Conservation (phyloP, 2,329 filamentous ascomycete species). For the Colletotrichum sp. region DNA sequence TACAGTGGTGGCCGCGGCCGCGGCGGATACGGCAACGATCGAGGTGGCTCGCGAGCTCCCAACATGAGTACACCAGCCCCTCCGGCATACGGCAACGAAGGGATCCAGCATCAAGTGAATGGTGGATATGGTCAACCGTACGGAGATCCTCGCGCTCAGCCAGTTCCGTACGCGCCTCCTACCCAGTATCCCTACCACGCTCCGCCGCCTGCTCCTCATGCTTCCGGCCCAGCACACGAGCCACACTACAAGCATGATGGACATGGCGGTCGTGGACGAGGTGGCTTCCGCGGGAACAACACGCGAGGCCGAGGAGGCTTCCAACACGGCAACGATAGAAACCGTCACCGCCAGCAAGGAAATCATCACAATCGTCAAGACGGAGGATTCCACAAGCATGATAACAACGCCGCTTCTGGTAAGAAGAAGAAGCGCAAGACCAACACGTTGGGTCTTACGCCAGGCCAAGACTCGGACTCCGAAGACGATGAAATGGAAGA, state of each 20-base stretch:
- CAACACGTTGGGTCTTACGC: constrained; percentile 75
- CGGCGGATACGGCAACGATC: constrained; percentile 49
- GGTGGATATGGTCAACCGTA: constrained; percentile 45
- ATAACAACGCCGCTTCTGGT: constrained; percentile 50
- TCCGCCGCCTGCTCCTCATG: constrained; percentile 42
- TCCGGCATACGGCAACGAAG: constrained; percentile 32
- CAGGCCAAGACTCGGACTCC: constrained; percentile 66
- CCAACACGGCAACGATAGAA: constrained; percentile 32
- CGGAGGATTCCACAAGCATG: constrained; percentile 26
- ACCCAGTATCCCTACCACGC: constrained; percentile 40
- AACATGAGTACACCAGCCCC: constrained; percentile 37
- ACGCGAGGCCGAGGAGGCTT: constrained; percentile 37
- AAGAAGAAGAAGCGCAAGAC: constrained; percentile 77
- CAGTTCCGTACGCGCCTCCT: constrained; percentile 30
- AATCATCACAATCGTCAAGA: constrained; percentile 41
- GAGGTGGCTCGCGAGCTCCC: constrained; percentile 42
- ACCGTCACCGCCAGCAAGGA: constrained; percentile 33
- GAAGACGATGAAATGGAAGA: constrained; percentile 77
- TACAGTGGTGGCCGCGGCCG: constrained; percentile 45
- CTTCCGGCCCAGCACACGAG: constrained; percentile 34
- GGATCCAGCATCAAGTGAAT: constrained; percentile 35
- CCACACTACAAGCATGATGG: constrained; percentile 33
- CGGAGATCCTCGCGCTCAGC: constrained; percentile 41
- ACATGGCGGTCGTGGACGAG: constrained; percentile 34
- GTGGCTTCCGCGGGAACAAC: constrained; percentile 16